Base-by-base conservation (phyloP, 768 basidiomycete genomes). In the Naganishia vaughanmartiniae region DNA sequence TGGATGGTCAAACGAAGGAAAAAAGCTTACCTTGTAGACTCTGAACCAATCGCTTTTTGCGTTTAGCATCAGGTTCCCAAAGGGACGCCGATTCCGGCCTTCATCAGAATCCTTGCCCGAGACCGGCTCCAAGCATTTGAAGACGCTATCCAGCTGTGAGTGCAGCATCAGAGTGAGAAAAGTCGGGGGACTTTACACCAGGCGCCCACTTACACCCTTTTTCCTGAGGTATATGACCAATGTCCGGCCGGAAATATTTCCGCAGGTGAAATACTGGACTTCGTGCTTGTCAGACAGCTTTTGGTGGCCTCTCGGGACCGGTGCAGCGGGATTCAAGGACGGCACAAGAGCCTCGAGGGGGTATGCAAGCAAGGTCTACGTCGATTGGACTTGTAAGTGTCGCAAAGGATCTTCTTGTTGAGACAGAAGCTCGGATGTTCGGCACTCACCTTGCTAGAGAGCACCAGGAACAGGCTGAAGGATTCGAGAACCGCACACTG, bases 121-220 rank as follows among this genome's bases (percentile, higher is more conserved):
- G n/a, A 98, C 91, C 3, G 95, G 95, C 74, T 99, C 95, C n/a
- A 99, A 86, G 7, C 95, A 93, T 66, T 91, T 91, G 86, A 99
- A 97, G 60, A 96, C 90, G 69, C 91, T 93, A 76, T 95, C 92
- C 74, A 91, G 84, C 85, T 88, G 63, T 26, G 39, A 51, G 4
- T n/a, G 4, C 26, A 33, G 36, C 15, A 69, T 34, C 31, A 17
- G 15, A 24, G n/a, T 60, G 60, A 71, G 9, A 21, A 36, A 30
- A 51, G 51, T 17, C n/a, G n/a, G 24, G 42, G 28, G 11, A 33
- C 63, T 66, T 21, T 14, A 5, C 28, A 10, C 4, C 15, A 9
- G 31, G 66, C 58, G n/a, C 12, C 19, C 4, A 78, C 86, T 42
- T 73, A 87, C 87, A 53, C 91, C 91, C 83, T 94, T 94, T 82